Evolutionary conservation across 2,329 filamentous ascomycete species (phyloP), one percentile per base, ranked within the genome.

Genomic region (Colletotrichum zoysiae): DNA sequence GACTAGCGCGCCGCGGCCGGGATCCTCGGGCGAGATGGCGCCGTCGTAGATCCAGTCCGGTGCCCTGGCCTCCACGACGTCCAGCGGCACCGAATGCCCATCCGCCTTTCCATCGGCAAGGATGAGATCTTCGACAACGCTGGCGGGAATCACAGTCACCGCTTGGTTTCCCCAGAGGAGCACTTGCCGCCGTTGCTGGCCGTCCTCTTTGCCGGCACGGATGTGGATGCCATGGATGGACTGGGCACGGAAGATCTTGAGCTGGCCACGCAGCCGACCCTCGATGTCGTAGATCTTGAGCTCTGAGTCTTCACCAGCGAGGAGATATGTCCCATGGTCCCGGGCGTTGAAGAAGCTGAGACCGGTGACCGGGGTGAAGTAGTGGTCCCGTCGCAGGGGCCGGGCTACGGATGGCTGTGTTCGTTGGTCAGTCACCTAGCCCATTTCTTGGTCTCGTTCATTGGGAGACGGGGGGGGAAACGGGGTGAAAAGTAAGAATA

Each of bases 11-110:
- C 88, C 90, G 14, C 81, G 78, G 38, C 78, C 77, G 1, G 76
- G 71, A 38, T 81, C 77, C 53, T 79, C 78, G 6, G 88, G 84
- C 59, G 87, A 88, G 67, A 91, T 81, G 44, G 84, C 82, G 46
- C 87, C 91, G 78, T 93, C 89, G 76, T 95, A 88, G 74, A 97
- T 90, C 94, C 94, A 96, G 80, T 97, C 94, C 6, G 88, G 85
- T 2, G 88, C 87, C 3, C 79, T 79, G 33, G 83, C 82, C 75
- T 87, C 87, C 8, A 74, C 76, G 33, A 78, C 67, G 26, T 63
- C 65, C 42, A 78, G 50, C 40, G 18, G 20, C 12, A 20, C 1
- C 38, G 51, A 5, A 5, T 26, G 20, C 11, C n/a, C 26, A 35
- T 65, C 63, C 51, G 75, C 53, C 57, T 72, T 33, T 51, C 61